phyloP scores from a whole-genome alignment of 1,284 basidiomycete genomes.

The Malassezia nana region DNA sequence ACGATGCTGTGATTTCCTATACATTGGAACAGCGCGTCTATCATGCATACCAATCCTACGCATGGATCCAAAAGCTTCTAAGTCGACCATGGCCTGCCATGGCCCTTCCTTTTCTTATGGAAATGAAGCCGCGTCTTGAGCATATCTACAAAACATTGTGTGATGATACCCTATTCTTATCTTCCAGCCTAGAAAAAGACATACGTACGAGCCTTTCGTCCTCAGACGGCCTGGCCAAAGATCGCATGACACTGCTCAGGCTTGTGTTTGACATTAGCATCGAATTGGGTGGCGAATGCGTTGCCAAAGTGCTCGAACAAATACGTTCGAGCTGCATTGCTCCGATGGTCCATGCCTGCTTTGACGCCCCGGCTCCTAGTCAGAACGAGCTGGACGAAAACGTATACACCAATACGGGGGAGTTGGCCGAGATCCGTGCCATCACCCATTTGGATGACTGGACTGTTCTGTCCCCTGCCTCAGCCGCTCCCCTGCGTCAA shows the following conservation, averaged over 20 bases:
- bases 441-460: background rate
- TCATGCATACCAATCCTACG: background rate
- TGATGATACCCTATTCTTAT: background rate
- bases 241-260: background rate
- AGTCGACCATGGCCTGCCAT: background rate
- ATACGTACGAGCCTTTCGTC: background rate
- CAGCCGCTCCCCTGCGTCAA: background rate
- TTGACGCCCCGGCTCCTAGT: background rate
- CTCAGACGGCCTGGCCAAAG: background rate
- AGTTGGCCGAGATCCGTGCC: background rate
- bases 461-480: background rate
- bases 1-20: background rate
- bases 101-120: background rate
- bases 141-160: background rate
- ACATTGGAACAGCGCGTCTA: background rate
- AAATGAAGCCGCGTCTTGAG: background rate
- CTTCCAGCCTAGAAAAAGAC: background rate
- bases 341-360: background rate
- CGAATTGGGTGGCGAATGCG: background rate
- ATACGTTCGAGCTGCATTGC: background rate
- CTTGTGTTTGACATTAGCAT: background rate
- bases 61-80: background rate
- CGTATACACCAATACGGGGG: background rate
- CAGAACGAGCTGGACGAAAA: background rate
- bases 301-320: background rate